Percentiles rank a stretch among this genome's conserved stretches.
phyloP scores from a whole-genome alignment of 164 flowering plant genomes.

The Vitis amurensis region DNA sequence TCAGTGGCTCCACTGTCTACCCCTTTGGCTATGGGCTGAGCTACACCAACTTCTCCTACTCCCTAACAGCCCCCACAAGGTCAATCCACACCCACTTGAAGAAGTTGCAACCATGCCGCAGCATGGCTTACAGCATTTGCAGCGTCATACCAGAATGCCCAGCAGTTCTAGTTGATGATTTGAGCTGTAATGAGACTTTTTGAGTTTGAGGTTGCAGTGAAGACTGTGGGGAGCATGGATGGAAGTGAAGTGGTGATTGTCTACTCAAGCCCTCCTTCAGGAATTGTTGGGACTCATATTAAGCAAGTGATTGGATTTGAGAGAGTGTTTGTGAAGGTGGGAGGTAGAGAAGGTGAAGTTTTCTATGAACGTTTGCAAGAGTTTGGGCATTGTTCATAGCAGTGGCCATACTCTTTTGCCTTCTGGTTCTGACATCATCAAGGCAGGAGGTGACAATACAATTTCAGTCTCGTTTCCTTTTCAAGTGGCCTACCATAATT shows the following conservation, averaged over 20 bases:
- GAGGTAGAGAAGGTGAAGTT: constrained; percentile 10
- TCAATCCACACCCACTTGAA: neutral
- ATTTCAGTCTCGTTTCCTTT: too few species aligned
- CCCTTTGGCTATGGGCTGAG: constrained; percentile 39
- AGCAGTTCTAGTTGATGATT: too few species aligned
- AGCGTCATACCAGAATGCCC: too few species aligned
- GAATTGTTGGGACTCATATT: constrained; percentile 1
- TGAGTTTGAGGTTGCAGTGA: too few species aligned
- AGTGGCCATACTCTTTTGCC: too few species aligned
- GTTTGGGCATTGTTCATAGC: constrained; percentile 13
- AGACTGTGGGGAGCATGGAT: neutral
- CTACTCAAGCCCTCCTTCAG: constrained; percentile 15
- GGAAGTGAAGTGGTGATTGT: neutral
- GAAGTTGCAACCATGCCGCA: too few species aligned
- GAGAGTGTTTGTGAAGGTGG: neutral
- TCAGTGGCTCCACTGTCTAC: constrained; percentile 25
- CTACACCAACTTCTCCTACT: constrained; percentile 21
- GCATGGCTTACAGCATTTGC: too few species aligned
- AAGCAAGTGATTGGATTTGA: neutral
- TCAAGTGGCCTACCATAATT: too few species aligned
- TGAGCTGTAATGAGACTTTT: too few species aligned
- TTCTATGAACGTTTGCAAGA: constrained; percentile 14
- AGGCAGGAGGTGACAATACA: too few species aligned
- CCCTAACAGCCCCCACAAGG: constrained; percentile 1
- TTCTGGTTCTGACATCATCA: too few species aligned